Evolutionary conservation across 768 basidiomycete species (phyloP), one percentile per base, ranked within the genome.

Genomic region (Mrakia blollopis): DNA sequence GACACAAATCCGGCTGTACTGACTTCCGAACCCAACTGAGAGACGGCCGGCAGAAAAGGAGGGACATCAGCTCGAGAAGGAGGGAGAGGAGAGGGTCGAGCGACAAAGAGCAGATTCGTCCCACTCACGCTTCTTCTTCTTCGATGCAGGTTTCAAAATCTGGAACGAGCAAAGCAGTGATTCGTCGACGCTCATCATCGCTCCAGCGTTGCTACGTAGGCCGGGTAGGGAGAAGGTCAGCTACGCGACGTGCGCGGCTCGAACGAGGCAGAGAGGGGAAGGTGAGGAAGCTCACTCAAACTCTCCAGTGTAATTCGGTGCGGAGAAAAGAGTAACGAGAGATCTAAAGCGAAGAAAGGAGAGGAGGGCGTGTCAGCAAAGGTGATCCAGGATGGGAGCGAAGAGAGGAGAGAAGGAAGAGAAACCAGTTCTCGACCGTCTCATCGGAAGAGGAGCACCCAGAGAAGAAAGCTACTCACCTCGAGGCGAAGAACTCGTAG

Each of bases 141-240:
- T 39, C 32, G 98, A 96, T n/a, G 96, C 96, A 47, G 96, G 96
- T 86, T 99, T 99, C 81, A 99, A 87, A 79, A 99, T 99, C 94
- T 98, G 96, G 92, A 98, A 98, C 11, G 95, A 98, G 85, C 96
- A 98, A 79, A 98, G 84, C 79, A 98, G 84, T 13, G 96, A 97
- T 85, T 98, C 96, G 81, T 98, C 96, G 61, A 99, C 96, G 82
- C 92, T 94, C 96, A 98, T 99, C 96, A 99, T 99, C 41, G 96
- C 96, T 50, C 96, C 96, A 7, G 96, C 95, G 84, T 99, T 99
- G 84, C 57, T 57, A 25, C 2, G 18, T 18, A 50, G 47, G 11
- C 16, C 18, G 47, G 47, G 2, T 0, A 25, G 57, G 23, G 18
- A n/a, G 28, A 25, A 44, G 44, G 44, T 44, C 44, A 44, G 44